Evolutionary conservation across 2,329 filamentous ascomycete genomes (phyloP), one percentile per base, ranked within the genome.

Genomic region (Neonectria coccinea): DNA sequence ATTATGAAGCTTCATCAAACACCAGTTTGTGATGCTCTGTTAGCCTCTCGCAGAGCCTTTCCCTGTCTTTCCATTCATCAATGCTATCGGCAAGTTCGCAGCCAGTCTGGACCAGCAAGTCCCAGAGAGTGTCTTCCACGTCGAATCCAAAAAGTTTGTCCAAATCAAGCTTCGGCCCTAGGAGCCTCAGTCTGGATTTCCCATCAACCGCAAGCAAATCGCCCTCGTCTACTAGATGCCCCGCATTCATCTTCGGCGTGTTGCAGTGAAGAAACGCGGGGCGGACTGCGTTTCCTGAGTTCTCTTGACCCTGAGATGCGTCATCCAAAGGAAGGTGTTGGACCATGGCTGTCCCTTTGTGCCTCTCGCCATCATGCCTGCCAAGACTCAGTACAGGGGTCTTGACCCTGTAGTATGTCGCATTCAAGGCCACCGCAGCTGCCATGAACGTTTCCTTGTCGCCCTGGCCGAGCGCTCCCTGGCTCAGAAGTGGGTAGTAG

Each of bases 391-490:
- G 22, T 1, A 57, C 52, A 14, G 54, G 57, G 6, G 39, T 56
- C 25, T 47, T 64, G 12, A 64, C 58, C 9, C 54, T 56, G 41
- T 61, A 61, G n/a, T 64, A 44, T 6, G 45, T 42, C n/a, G 39
- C 31, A 8, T 54, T 48, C 45, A 64, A 25, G 20, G 53, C 62
- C 14, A 64, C 62, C 4, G 62, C 62, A 9, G 62, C 62, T 3
- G 56, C 57, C 52, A 64, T 31, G 14, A 64, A 64, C 16, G 62
- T 64, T 41, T 64, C 62, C 41, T 64, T 64, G 27, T 64, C 62
- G 10, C 62, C 62, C 25, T 64, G 57, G 27, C 62, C 62, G 18
- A 64, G 52, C 12, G 62, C 62, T 39, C 62, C 62, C 10, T 64
- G 62, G 41, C 62, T 64, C 20, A 64, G 12, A 8, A 64, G 57